These are phyloP conservation scores for Penium margaritaceum DNA, from an alignment of 139 green algal genomes.

Conservation along the genomic window DNA sequence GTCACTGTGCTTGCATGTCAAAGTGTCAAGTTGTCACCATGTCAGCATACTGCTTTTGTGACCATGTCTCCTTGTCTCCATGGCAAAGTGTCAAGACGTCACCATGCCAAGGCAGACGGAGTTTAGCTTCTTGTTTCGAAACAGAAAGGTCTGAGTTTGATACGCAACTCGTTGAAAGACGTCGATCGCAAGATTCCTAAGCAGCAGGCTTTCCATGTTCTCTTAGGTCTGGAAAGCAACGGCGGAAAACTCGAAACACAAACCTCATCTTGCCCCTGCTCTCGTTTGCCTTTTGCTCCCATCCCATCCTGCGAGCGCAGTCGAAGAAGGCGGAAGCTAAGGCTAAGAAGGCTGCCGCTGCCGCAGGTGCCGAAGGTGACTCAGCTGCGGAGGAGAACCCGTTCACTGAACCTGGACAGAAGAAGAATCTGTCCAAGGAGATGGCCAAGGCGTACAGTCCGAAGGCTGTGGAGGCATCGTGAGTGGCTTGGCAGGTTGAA, in stretches of 20 bases:
- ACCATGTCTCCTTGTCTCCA: no score
- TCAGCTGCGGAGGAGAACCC: slow-evolving; percentile 57
- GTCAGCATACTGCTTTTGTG: no score
- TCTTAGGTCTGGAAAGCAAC: neutral
- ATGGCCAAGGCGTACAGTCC: slow-evolving; percentile 85
- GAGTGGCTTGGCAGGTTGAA: neutral
- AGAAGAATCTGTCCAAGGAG: slow-evolving; percentile 65
- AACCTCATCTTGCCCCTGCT: slow-evolving; percentile 11
- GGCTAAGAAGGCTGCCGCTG: slow-evolving; percentile 34
- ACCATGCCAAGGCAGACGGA: no score
- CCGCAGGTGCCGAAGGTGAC: slow-evolving; percentile 59
- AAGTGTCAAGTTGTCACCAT: no score
- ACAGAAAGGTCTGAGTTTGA: neutral
- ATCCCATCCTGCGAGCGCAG: slow-evolving; percentile 64
- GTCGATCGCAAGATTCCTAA: neutral
- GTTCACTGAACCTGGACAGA: slow-evolving; percentile 67
- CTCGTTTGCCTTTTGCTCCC: slow-evolving; percentile 48
- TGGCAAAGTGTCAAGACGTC: no score
- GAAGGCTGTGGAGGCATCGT: slow-evolving; percentile 38
- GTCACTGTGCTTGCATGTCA: no score
- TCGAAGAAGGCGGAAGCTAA: slow-evolving; percentile 66
- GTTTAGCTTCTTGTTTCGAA: neutral
- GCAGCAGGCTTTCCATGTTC: no score
- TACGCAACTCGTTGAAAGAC: neutral
- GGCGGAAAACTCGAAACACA: no score